Evolutionary conservation across 192 early-diverging fungal species (phyloP).

Genomic region (Anaeromyces robustus): DNA sequence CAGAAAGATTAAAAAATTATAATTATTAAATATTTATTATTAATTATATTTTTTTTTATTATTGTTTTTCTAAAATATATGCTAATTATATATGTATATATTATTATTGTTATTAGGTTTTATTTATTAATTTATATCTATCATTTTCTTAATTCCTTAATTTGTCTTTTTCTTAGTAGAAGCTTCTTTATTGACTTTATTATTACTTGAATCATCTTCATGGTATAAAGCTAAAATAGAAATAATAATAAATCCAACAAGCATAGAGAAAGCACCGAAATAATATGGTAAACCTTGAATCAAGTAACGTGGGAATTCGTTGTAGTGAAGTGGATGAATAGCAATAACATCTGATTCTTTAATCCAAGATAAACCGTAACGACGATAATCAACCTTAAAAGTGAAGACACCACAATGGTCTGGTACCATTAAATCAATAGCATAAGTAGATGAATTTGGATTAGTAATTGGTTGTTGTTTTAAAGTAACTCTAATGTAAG

Average conservation of each 20-base stretch:
- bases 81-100: too few relatives aligned
- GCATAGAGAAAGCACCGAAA: slow-evolving; percentile 62
- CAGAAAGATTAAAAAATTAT: too few relatives aligned
- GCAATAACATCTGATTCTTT: slow-evolving; percentile 57
- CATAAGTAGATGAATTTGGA: slow-evolving; percentile 16
- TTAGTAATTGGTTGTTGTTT: slow-evolving; percentile 14
- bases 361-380: slow-evolving; percentile 64
- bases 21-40: too few relatives aligned
- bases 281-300: slow-evolving; percentile 92
- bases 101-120: too few relatives aligned
- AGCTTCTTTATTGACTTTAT: too few relatives aligned
- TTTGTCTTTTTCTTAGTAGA: too few relatives aligned
- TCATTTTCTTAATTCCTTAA: too few relatives aligned
- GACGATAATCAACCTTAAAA: slow-evolving; percentile 84
- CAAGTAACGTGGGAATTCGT: slow-evolving; percentile 91
- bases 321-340: slow-evolving; percentile 68
- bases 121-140: too few relatives aligned
- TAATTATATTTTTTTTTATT: too few relatives aligned
- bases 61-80: too few relatives aligned
- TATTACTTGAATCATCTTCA: not conserved
- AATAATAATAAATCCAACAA: slow-evolving; percentile 39
- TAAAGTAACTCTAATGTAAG: slow-evolving; percentile 62
- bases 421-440: slow-evolving; percentile 51
- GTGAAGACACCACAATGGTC: slow-evolving; percentile 97
- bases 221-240: not conserved